Conservation (phyloP, 2,329 filamentous ascomycete species). For the Incumbomyces delicatus region DNA sequence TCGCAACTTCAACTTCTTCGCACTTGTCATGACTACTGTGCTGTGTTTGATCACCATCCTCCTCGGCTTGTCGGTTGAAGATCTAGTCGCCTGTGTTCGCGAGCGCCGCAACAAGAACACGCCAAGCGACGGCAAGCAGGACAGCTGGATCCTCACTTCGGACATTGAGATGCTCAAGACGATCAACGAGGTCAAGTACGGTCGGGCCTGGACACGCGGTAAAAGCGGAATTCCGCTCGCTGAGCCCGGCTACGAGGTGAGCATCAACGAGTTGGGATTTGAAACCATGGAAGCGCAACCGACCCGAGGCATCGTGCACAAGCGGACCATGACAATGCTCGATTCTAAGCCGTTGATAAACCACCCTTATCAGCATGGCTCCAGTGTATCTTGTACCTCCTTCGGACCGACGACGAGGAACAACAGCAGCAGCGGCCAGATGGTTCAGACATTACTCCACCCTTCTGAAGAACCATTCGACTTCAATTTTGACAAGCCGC, state of each 20-base stretch:
- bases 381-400: too few relatives aligned
- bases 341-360: too few relatives aligned
- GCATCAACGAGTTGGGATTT: neutral
- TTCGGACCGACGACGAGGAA: too few relatives aligned
- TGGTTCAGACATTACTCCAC: too few relatives aligned
- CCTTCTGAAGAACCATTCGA: too few relatives aligned
- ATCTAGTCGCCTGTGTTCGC: neutral
- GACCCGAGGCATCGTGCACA: neutral
- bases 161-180: conserved; percentile 5
- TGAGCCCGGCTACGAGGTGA: neutral
- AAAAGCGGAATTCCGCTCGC: conserved; percentile 1
- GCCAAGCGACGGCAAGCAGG: conserved; percentile 2
- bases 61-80: conserved; percentile 3
- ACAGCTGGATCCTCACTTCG: conserved; percentile 5
- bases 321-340: too few relatives aligned
- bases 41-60: neutral
- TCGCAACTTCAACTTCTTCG: conserved; percentile 7
- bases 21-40: neutral
- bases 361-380: too few relatives aligned
- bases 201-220: neutral
- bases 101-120: conserved; percentile 1
- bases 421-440: too few relatives aligned
- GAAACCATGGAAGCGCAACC: neutral
- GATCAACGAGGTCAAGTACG: conserved; percentile 3
- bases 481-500: too few relatives aligned